Evolutionary conservation across 805 yeast genomes (phyloP).

Genomic region (Myxozyma neglecta): DNA sequence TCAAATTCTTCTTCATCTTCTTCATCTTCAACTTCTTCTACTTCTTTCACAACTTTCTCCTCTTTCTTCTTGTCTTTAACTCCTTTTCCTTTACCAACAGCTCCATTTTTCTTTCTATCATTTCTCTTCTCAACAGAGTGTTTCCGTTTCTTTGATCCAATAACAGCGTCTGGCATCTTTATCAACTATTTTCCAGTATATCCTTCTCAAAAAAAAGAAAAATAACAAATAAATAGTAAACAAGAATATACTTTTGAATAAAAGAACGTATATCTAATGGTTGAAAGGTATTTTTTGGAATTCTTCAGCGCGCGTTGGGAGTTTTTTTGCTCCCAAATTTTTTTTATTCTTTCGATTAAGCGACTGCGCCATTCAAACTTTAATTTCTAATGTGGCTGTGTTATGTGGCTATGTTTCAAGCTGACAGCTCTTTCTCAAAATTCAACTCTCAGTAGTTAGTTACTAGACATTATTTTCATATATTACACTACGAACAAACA

Average conservation of each 20-base stretch:
- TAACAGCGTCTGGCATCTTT: not conserved
- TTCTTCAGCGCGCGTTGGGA: not conserved
- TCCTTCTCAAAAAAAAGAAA: not conserved
- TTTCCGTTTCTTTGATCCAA: not conserved
- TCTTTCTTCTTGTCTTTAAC: not conserved
- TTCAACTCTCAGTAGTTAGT: too few relatives aligned
- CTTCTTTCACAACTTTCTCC: slow-evolving; percentile 5
- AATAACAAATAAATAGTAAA: not conserved
- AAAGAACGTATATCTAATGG: too few relatives aligned
- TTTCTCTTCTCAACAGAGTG: not conserved
- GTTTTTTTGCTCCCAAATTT: not conserved
- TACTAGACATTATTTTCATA: too few relatives aligned
- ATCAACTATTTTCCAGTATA: not conserved
- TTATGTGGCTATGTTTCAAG: too few relatives aligned
- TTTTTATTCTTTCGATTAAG: not conserved
- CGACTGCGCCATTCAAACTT: too few relatives aligned
- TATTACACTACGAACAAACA: too few relatives aligned
- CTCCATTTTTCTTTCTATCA: not conserved
- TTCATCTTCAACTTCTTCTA: slow-evolving; percentile 8
- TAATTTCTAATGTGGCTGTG: too few relatives aligned
- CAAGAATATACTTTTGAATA: too few relatives aligned
- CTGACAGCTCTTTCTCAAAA: too few relatives aligned
- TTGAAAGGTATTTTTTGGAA: too few relatives aligned
- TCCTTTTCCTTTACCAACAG: too few relatives aligned
- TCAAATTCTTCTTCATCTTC: slow-evolving; percentile 13